Evolutionary conservation across 202 grass and related monocot genomes (phyloP).

Genomic region (Panicum hallii): DNA sequence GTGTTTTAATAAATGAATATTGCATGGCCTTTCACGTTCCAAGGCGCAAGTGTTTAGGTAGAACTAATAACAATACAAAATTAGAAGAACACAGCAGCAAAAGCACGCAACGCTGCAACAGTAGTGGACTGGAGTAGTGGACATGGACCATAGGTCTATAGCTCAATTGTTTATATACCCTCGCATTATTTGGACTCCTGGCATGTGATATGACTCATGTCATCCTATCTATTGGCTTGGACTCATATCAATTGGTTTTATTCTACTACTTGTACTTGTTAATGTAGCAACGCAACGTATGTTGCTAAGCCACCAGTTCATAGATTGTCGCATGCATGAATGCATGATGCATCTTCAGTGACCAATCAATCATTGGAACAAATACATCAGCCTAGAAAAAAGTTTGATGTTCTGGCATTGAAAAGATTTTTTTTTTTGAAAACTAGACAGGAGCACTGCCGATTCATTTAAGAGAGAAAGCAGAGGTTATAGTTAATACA

Average conservation of each 20-base stretch:
- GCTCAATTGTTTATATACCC: not conserved
- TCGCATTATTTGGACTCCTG: constrained; percentile 14
- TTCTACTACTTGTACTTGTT: not conserved
- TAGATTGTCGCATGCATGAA: not conserved
- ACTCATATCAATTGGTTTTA: not conserved
- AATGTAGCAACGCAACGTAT: not conserved
- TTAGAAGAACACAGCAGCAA: not conserved
- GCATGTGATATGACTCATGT: constrained; percentile 12
- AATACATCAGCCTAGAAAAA: not conserved
- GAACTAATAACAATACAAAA: constrained; percentile 29
- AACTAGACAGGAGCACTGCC: no score
- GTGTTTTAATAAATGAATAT: not conserved
- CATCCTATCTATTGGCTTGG: not conserved
- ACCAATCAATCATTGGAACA: constrained; percentile 29
- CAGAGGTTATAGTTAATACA: no score
- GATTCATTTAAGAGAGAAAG: no score
- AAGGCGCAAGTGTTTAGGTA: not conserved
- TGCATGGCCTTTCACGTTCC: not conserved
- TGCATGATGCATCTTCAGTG: not conserved
- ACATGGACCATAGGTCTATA: not conserved
- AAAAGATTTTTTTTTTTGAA: not conserved
- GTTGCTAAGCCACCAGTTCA: constrained; percentile 18
- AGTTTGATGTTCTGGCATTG: not conserved
- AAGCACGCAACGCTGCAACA: constrained; percentile 17
- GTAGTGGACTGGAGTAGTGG: constrained; percentile 4